Evolutionary conservation across 257 asterid genomes (phyloP), one percentile per base, ranked within the genome.

Genomic region (Penstemon eatonii): DNA sequence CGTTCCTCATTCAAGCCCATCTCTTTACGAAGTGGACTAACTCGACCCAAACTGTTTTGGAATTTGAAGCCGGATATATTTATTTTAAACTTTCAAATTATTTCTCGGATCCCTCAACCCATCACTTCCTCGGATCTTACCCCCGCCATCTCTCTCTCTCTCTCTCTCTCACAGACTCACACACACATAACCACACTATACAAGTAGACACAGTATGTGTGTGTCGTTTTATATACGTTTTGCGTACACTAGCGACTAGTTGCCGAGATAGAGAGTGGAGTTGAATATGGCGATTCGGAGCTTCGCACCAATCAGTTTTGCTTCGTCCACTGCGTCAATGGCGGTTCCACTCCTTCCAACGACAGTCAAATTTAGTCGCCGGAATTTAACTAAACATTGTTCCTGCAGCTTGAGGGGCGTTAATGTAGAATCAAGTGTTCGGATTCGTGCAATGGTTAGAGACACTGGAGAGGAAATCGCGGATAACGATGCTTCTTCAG

Each of bases 241-340:
- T 43, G 37, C 18, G 36, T 5, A 25, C 12, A 47, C 15, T 19
- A 9, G 38, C 40, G 25, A 41, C 15, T 1, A 72, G 25, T 60
- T 60, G 19, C 60, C 46, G 52, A 8, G 4, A 5, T 5, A 11
- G 52, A 53, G 42, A 58, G 60, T 57, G 38, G 54, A 57, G 63
- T 42, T 49, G 58, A 51, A 51, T 41, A 81, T 81, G 83, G 80
- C 81, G 71, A 67, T 68, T 50, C 65, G 58, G 8, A 56, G 77
- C 67, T 65, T 39, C 69, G 39, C 74, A 12, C 70, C 74, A 40
- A 50, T 62, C 38, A 64, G 66, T 57, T 41, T n/a, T 43, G 59
- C 72, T 59, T 59, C 72, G 41, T 25, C 61, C 18, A 13, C 62
- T 71, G 57, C 68, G 44, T 52, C 80, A 36, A 15, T 44, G 73